Base-by-base conservation (phyloP, 768 basidiomycete genomes). In the Gelatoporia subvermispora region DNA sequence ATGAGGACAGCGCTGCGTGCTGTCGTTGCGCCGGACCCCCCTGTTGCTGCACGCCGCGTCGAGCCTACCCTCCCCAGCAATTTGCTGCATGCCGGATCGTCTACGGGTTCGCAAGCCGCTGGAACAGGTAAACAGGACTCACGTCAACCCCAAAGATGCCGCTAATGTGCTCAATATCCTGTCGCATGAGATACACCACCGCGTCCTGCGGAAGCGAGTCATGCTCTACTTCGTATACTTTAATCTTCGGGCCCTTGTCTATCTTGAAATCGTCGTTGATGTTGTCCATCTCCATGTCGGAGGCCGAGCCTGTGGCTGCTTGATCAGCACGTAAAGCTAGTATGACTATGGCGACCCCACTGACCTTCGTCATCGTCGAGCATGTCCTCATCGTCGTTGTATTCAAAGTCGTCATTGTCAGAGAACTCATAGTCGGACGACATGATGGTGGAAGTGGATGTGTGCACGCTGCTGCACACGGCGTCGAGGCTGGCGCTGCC, bases 121-220 rank as follows among this genome's bases (percentile, higher is more conserved):
- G n/a, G 43, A 35, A 45, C 43, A 28, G n/a, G 46, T 34, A 43
- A 34, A 31, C 13, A 23, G 43, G 31, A 79, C 92, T 65, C 62
- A 94, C 93, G 52, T 95, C 87, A 43, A 94, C 84, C 22, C 91
- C 90, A 25, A 94, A 83, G 55, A 98, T 85, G 18, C 84, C 82
- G 57, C 83, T 79, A 52, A 97, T 88, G 65, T 93, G 82, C n/a
- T 89, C 88, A 38, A 93, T 72, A 60, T 94, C 90, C 45, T 71
- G 65, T 50, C 74, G 71, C 81, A 96, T 92, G 56, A 82, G 78
- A 54, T 76, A 79, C 73, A 88, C 84, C 45, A 99, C 82, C 20
- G 83, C 81, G 4, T 68, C 58, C 60, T 89, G 81, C 47, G 77
- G 79, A 43, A 94, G 78, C 11, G 85, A 77, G 49, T 87, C 81